Conservation (phyloP, 2,329 filamentous ascomycete species). For the Fusarium sp. region DNA sequence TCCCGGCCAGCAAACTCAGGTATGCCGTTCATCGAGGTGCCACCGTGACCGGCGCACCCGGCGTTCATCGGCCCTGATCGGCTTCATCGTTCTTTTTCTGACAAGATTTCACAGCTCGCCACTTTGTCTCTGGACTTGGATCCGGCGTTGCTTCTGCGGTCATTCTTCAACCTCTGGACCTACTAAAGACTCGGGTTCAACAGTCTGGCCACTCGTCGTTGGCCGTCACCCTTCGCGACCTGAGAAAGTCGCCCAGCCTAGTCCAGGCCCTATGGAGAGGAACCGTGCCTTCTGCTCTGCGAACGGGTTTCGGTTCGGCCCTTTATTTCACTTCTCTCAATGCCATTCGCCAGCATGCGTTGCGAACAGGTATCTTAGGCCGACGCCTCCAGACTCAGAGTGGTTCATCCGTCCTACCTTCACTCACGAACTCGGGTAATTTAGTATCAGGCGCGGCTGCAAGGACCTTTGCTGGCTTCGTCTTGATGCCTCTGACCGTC, state of each 20-base stretch:
- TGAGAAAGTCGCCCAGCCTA: conserved; percentile 71
- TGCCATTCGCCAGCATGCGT: conserved; percentile 79
- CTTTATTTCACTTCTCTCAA: conserved; percentile 95
- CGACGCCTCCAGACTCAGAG: conserved; percentile 43
- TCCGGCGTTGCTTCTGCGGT: conserved; percentile 92
- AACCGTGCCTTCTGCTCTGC: conserved; percentile 91
- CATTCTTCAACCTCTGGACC: conserved; percentile 93
- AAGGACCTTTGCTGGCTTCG: conserved; percentile 87
- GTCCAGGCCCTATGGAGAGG: conserved; percentile 90
- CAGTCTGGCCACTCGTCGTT: conserved; percentile 84
- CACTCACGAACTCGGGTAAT: conserved; percentile 88
- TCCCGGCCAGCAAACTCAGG: conserved; percentile 47
- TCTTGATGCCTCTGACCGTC: conserved; percentile 96
- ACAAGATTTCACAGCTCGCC: conserved; percentile 72
- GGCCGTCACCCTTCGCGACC: conserved; percentile 48
- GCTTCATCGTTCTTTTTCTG: conserved; percentile 22
- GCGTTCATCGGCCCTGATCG: conserved; percentile 9
- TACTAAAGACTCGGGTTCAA: conserved; percentile 96
- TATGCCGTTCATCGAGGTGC: conserved; percentile 32
- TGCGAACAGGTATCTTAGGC: conserved; percentile 45
- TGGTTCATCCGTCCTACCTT: conserved; percentile 81
- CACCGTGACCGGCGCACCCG: conserved; percentile 11
- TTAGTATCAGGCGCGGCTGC: conserved; percentile 88
- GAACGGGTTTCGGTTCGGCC: conserved; percentile 92
- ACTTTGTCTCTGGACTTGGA: conserved; percentile 89